Evolutionary conservation across 192 early-diverging fungal species (phyloP).

Genomic region (Rhizophagus clarus): DNA sequence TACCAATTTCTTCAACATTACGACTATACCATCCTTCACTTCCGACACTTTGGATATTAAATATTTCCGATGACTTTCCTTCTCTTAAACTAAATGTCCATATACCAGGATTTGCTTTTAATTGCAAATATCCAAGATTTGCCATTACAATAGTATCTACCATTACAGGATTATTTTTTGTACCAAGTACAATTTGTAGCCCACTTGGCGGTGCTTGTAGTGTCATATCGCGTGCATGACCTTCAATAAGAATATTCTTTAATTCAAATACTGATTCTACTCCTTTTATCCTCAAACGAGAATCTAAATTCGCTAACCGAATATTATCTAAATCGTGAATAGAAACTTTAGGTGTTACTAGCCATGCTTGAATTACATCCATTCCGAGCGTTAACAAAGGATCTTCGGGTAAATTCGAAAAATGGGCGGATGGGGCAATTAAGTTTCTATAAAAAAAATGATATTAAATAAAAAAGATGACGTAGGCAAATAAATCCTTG

Average conservation of each 20-base stretch:
- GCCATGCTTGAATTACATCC: conserved; percentile 89
- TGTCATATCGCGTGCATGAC: conserved; percentile 77
- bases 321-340: conserved; percentile 95
- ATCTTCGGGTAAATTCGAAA: conserved; percentile 73
- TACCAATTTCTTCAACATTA: conserved; percentile 48
- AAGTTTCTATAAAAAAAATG: conserved; percentile 16
- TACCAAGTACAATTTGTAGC: conserved; percentile 86
- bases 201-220: conserved; percentile 83
- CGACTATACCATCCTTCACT: conserved; percentile 49
- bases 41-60: conserved; percentile 66
- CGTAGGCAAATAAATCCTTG: background rate
- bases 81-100: conserved; percentile 81
- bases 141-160: conserved; percentile 98
- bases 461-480: background rate
- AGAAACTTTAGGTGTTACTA: conserved; percentile 78
- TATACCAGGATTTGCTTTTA: conserved; percentile 90
- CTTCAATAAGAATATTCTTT: conserved; percentile 86
- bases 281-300: conserved; percentile 37
- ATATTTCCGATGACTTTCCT: conserved; percentile 83
- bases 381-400: conserved; percentile 86
- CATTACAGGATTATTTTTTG: conserved; percentile 55
- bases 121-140: conserved; percentile 96
- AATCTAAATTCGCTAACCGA: conserved; percentile 56
- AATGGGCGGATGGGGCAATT: conserved; percentile 60
- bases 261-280: conserved; percentile 81